Evolutionary conservation across 2,329 filamentous ascomycete species (phyloP).

Genomic region (Colletotrichum sp.): DNA sequence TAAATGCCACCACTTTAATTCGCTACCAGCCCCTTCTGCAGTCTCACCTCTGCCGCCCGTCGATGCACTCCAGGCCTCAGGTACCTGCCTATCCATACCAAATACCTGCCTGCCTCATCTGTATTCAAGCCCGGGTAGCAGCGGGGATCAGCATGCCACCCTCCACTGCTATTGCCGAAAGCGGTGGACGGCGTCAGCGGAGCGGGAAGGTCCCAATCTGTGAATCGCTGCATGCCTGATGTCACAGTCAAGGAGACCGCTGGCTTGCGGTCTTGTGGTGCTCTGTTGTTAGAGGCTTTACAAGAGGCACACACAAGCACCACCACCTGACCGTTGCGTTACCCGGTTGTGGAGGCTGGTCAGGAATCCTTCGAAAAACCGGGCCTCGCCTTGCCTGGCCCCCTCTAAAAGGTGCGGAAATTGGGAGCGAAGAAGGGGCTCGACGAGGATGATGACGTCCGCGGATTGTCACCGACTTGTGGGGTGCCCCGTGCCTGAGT

Average conservation of each 20-base stretch:
- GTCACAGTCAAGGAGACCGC: not conserved
- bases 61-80: not conserved
- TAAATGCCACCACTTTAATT: not conserved
- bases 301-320: not conserved
- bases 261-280: not conserved
- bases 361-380: not conserved
- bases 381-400: not conserved
- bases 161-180: not conserved
- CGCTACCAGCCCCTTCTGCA: not conserved
- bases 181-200: not conserved
- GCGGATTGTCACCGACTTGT: not conserved
- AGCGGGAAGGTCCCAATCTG: constrained; percentile 2
- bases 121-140: constrained; percentile 4
- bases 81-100: not conserved
- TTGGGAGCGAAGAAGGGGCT: not conserved
- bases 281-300: not conserved
- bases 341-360: not conserved
- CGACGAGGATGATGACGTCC: constrained; percentile 2
- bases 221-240: not conserved
- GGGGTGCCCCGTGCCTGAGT: constrained; percentile 5
- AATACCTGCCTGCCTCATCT: not conserved
- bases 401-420: not conserved
- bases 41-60: not conserved
- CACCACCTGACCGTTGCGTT: not conserved
- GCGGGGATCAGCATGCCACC: constrained; percentile 1